Evolutionary conservation across 2,329 filamentous ascomycete genomes (phyloP).

Genomic region (Drechslerella dactyloides): DNA sequence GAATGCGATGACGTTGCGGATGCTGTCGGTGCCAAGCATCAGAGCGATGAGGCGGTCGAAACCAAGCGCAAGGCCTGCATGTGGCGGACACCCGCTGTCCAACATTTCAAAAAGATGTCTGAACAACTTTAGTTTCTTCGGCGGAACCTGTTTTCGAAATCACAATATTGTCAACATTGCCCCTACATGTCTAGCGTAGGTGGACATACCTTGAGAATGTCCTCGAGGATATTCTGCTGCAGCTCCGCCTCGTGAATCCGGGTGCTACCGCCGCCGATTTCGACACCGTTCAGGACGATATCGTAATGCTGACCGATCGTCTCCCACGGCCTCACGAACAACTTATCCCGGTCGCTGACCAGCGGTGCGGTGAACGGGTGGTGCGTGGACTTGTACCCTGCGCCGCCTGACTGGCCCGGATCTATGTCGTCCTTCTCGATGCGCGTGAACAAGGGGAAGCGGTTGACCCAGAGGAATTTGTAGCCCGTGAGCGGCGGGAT

Average conservation of each 20-base stretch:
- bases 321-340: conserved; percentile 73
- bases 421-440: conserved; percentile 65
- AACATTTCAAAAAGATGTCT: conserved; percentile 82
- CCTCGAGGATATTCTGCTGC: conserved; percentile 82
- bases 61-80: conserved; percentile 89
- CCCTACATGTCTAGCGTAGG: background rate
- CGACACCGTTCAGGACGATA: conserved; percentile 91
- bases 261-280: conserved; percentile 88
- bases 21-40: conserved; percentile 75
- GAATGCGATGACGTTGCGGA: conserved; percentile 94
- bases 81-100: conserved; percentile 85
- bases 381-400: conserved; percentile 85
- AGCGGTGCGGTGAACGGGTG: conserved; percentile 95
- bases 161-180: background rate
- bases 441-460: conserved; percentile 92
- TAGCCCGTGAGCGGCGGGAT: conserved; percentile 19
- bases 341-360: conserved; percentile 74
- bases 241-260: conserved; percentile 85
- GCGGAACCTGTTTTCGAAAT: conserved; percentile 64
- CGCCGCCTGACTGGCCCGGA: conserved; percentile 79
- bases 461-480: conserved; percentile 80
- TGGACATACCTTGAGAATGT: conserved; percentile 69
- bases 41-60: conserved; percentile 86
- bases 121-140: conserved; percentile 78
- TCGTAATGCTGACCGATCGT: conserved; percentile 91